Conservation (phyloP, 2,329 filamentous ascomycete genomes). For the Ambrosiella xylebori region DNA sequence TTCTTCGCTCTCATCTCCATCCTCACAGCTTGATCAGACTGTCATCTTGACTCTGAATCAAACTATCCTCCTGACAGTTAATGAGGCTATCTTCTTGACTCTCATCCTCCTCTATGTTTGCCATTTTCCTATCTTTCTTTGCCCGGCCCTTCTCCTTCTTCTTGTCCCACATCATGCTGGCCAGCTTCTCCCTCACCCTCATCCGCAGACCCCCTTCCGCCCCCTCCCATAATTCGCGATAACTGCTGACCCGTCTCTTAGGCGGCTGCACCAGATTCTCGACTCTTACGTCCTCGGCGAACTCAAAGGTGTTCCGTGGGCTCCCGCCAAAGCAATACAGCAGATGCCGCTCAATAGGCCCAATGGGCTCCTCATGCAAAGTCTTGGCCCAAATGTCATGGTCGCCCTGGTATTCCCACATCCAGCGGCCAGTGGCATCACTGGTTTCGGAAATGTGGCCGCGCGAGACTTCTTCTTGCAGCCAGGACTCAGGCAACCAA, state of each 20-base stretch:
- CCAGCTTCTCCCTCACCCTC: too few species aligned
- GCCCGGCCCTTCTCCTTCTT: too few species aligned
- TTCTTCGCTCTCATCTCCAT: too few species aligned
- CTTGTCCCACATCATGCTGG: too few species aligned
- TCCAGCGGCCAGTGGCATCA: conserved; percentile 25
- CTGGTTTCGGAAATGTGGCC: conserved; percentile 13
- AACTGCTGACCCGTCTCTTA: background rate
- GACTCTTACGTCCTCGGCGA: background rate
- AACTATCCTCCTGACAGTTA: too few species aligned
- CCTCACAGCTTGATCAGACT: too few species aligned
- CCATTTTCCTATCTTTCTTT: too few species aligned
- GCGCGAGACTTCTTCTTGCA: conserved; percentile 14
- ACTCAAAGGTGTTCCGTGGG: conserved; percentile 17
- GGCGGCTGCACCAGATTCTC: conserved; percentile 9
- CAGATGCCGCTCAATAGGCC: conserved; percentile 34
- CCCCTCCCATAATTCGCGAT: conserved; percentile 1
- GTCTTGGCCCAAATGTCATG: conserved; percentile 24
- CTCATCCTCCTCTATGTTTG: too few species aligned
- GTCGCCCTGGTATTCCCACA: conserved; percentile 35
- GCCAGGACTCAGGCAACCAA: conserved; percentile 7
- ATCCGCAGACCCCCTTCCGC: background rate
- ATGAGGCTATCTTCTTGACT: too few species aligned
- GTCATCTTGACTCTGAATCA: too few species aligned
- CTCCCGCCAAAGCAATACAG: conserved; percentile 27
- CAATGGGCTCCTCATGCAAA: conserved; percentile 36